Evolutionary conservation across 495 filamentous ascomycete genomes (phyloP).

Genomic region (Sordaria brevicollis): DNA sequence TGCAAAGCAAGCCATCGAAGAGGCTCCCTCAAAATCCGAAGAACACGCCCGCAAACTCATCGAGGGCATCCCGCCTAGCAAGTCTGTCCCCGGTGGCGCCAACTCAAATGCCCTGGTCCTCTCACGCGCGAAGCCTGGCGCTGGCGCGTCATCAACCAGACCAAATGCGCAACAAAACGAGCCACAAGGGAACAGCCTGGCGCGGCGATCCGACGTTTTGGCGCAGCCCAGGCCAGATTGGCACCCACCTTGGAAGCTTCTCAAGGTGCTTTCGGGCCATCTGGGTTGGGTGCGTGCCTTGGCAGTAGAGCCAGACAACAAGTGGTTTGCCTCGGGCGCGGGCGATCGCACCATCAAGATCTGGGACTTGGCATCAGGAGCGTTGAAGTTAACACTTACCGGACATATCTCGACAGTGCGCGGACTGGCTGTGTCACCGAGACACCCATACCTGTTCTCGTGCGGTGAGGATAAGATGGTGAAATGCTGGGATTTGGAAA

Average conservation of each 20-base stretch:
- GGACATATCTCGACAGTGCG: slow-evolving; percentile 96
- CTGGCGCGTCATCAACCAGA: slow-evolving; percentile 1
- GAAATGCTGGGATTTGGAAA: slow-evolving; percentile 98
- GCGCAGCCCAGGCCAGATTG: slow-evolving; percentile 77
- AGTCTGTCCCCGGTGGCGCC: slow-evolving; percentile 24
- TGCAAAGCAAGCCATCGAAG: slow-evolving; percentile 25
- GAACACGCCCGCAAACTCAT: slow-evolving; percentile 58
- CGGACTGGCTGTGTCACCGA: slow-evolving; percentile 81
- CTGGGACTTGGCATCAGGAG: slow-evolving; percentile 88
- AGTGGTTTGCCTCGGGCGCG: slow-evolving; percentile 95
- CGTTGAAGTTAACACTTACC: slow-evolving; percentile 75
- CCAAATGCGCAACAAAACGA: slow-evolving; percentile 14
- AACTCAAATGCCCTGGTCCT: slow-evolving; percentile 51
- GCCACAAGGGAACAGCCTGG: slow-evolving; percentile 38
- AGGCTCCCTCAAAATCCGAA: slow-evolving; percentile 35
- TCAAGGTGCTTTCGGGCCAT: slow-evolving; percentile 95
- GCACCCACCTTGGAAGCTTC: slow-evolving; percentile 97
- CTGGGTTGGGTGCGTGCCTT: slow-evolving; percentile 89
- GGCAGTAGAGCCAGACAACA: slow-evolving; percentile 88
- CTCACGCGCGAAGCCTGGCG: slow-evolving; percentile 22
- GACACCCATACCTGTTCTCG: slow-evolving; percentile 95
- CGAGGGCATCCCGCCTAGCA: slow-evolving; percentile 47
- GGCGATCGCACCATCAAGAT: slow-evolving; percentile 98
- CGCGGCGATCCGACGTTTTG: slow-evolving; percentile 50
- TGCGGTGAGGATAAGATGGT: slow-evolving; percentile 99